Evolutionary conservation across 2,329 filamentous ascomycete genomes (phyloP), one percentile per base, ranked within the genome.

Genomic region (Zymoseptoria passerinii): DNA sequence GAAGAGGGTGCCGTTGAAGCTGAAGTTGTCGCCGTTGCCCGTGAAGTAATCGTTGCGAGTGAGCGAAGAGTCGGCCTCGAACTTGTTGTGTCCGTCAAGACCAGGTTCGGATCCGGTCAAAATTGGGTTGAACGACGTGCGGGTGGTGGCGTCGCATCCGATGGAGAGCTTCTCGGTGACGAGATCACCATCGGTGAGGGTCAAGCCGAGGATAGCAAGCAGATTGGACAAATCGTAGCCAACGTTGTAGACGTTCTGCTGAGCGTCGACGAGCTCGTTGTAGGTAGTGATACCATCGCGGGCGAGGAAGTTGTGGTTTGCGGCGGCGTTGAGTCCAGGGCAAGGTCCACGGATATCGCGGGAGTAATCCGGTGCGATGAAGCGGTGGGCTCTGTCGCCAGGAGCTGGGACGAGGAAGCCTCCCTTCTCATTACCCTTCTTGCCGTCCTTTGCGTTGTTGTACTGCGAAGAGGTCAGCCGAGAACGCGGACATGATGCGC

Each of bases 181-280:
- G 3, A 73, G 53, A 56, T 78, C 76, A 19, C 76, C 76, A 53
- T 76, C 75, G 35, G 71, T 71, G 4, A 73, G 62, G 10, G 67
- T 67, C 5, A 78, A 68, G 55, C 74, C 74, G 7, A 76, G 70
- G 7, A 71, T 65, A 2, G 76, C 75, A 9, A 77, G 70, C 10
- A 75, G 63, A 28, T 68, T 67, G 8, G 75, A 72, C 23, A 77
- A 68, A 58, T 76, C 75, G 54, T 74, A 76, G 52, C 70, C 74
- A 20, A 77, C 72, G 44, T 77, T 77, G 68, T 76, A 78, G 27
- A 77, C 58, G 53, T 78, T 77, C 63, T 77, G 75, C 52, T 76
- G 73, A 29, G 75, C 75, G 60, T 76, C 74, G 52, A 78, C 74
- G n/a, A 77, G 70, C 63, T 78, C 75, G 50, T 67, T 71, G 68